These are phyloP conservation scores for Gelatoporia subvermispora DNA, from an alignment of 768 basidiomycete genomes.

Conservation along the genomic window DNA sequence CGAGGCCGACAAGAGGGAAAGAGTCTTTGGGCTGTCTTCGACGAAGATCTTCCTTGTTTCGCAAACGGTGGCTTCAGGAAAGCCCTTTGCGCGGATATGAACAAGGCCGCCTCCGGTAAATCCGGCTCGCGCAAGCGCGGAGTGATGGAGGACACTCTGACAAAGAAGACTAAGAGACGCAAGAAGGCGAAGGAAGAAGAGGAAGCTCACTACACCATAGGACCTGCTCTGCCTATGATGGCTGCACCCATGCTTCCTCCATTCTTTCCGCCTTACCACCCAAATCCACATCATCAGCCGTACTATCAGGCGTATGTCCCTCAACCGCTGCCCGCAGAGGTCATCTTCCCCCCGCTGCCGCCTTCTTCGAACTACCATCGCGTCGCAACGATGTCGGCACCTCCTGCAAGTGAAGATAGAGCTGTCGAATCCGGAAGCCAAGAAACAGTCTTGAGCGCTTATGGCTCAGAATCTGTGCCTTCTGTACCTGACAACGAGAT, in stretches of 20 bases:
- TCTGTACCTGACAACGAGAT: constrained; percentile 12
- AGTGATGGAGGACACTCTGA: constrained; percentile 16
- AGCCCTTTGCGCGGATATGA: constrained; percentile 39
- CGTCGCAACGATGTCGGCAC: constrained; percentile 10
- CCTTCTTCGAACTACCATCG: constrained; percentile 39
- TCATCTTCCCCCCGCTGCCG: constrained; percentile 73
- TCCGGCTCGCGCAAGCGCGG: constrained; percentile 34
- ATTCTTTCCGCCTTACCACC: constrained; percentile 21
- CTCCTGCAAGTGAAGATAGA: not conserved
- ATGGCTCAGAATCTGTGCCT: constrained; percentile 10
- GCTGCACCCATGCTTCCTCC: constrained; percentile 23
- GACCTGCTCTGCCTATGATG: constrained; percentile 13
- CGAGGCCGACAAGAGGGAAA: constrained; percentile 75
- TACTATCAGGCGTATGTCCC: constrained; percentile 61
- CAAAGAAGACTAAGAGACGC: constrained; percentile 25
- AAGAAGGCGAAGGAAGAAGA: constrained; percentile 20
- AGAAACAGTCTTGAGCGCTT: not conserved
- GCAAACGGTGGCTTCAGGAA: constrained; percentile 79
- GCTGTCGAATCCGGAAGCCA: not conserved
- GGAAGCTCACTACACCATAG: constrained; percentile 4
- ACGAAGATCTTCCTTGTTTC: constrained; percentile 80
- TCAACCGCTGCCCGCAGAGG: constrained; percentile 50
- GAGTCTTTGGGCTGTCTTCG: constrained; percentile 84
- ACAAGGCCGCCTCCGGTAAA: constrained; percentile 28
- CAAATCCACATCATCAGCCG: constrained; percentile 65